A percentile compares a stretch with the other conserved stretches of the same genome.
Conservation (phyloP, 2,329 filamentous ascomycete species). For the Penicillium sp. region DNA sequence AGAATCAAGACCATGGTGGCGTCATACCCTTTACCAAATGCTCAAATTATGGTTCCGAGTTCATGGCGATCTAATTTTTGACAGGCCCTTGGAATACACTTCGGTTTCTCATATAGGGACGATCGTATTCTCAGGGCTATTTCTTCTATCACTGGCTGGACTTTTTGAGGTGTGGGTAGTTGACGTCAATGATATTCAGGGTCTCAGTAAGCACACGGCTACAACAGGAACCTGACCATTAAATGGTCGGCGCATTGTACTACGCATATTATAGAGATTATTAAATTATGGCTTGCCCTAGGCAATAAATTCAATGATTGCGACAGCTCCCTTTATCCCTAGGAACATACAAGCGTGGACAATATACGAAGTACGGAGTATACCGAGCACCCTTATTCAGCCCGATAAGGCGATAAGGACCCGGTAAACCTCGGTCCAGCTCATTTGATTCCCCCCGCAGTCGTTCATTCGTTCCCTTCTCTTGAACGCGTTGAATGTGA, state of each 20-base stretch:
- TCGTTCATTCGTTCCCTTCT: constrained; percentile 12
- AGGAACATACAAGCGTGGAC: no score
- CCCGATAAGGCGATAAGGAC: neutral
- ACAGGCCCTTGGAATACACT: neutral
- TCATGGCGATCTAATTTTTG: neutral
- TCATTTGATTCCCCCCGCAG: constrained; percentile 24
- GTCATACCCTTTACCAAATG: neutral
- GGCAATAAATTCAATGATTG: no score
- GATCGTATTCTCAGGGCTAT: neutral
- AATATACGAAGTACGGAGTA: no score
- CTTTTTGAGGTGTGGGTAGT: neutral
- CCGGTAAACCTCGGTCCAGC: constrained; percentile 1
- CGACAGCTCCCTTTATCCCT: no score
- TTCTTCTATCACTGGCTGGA: neutral
- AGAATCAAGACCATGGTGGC: neutral
- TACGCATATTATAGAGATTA: no score
- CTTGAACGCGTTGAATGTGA: neutral
- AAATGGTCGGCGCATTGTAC: neutral
- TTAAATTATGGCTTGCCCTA: no score
- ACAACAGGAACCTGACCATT: neutral
- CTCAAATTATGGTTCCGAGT: neutral
- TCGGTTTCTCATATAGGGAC: neutral
- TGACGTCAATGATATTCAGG: constrained; percentile 1
- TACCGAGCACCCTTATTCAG: neutral
- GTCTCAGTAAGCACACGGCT: neutral